Base-by-base conservation (phyloP, 2,329 filamentous ascomycete genomes). In the Xylaria sp. region DNA sequence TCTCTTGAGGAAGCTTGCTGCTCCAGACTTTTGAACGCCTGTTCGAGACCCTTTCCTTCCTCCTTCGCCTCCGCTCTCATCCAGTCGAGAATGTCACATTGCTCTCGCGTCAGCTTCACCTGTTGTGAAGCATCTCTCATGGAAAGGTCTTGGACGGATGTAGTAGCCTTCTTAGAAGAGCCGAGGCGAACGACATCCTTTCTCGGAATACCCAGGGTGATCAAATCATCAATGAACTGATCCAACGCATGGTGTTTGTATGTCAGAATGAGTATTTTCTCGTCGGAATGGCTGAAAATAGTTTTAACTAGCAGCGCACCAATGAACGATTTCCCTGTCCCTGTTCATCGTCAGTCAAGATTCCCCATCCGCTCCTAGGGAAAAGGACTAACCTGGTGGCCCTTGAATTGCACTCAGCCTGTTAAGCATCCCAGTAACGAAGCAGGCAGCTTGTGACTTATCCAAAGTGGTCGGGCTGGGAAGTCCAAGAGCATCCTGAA, bases 281-380 rank as follows among this genome's bases (percentile, higher is more conserved):
- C 80, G 0, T 72, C 25, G 0, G 85, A 87, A 8, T 82, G 73
- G 0, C 85, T 74, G 25, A 88, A 78, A 0, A 93, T 75, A 0
- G 82, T 77, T 60, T 89, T 88, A 0, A 87, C 85, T 0, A 90
- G 81, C 1, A 91, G 79, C 0, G 90, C 88, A 0, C 91, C 92
- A 2, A 92, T 85, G 72, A 92, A 93, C 0, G 90, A 92, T 71
- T 94, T 94, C 1, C 92, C 92, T 0, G 91, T 94, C 0, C 90
- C 89, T 89, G 59, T 7, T 59, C 7, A 25, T 28, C n/a, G 37
- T 25, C 37, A 59, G 48, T 7, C 1, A 28, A 37, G 15, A 15
- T 15, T 64, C 20, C 44, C 20, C 32, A 51, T 28, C 10, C 2
- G n/a, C 8, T 32, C 1, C 18, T 15, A 37, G 4, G n/a, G 50